A percentile compares a stretch with the other conserved stretches of the same genome.
Evolutionary conservation across 2,329 filamentous ascomycete genomes (phyloP).

Genomic region (Leptographium lundbergii): DNA sequence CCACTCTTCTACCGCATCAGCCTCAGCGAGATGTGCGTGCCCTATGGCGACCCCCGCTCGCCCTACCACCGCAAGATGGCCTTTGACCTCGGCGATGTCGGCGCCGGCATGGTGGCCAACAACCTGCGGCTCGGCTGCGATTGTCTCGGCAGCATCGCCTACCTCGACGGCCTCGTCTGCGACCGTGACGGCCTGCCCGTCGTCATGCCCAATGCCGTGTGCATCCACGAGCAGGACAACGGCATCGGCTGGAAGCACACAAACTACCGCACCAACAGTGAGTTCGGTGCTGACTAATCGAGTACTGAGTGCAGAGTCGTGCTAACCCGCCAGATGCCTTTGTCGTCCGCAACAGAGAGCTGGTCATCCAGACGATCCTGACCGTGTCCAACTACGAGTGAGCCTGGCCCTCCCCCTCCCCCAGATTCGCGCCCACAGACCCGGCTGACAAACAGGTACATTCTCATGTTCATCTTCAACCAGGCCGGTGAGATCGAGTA

Average conservation of each 20-base stretch:
- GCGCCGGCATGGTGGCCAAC: constrained; percentile 53
- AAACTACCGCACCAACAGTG: constrained; percentile 41
- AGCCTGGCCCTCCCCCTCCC: background rate
- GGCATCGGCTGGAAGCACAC: constrained; percentile 61
- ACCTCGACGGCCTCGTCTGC: constrained; percentile 44
- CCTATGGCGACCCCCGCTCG: constrained; percentile 49
- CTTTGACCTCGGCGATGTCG: constrained; percentile 60
- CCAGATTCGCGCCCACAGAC: background rate
- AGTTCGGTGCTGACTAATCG: no score
- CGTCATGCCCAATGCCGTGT: constrained; percentile 41
- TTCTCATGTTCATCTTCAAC: constrained; percentile 40
- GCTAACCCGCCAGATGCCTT: background rate
- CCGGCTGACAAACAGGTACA: constrained; percentile 21
- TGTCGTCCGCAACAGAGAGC: constrained; percentile 34
- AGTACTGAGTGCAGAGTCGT: no score
- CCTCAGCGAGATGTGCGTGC: constrained; percentile 55
- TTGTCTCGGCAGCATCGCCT: constrained; percentile 54
- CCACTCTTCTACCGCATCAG: constrained; percentile 54
- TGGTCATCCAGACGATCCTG: constrained; percentile 56
- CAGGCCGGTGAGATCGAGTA: constrained; percentile 47
- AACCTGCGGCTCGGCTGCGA: constrained; percentile 57
- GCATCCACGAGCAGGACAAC: constrained; percentile 57
- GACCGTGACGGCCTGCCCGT: constrained; percentile 37
- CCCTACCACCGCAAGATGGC: constrained; percentile 59
- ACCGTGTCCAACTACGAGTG: constrained; percentile 57